Conservation (phyloP, 2,329 filamentous ascomycete genomes). For the Trichoderma atrobrunneum region DNA sequence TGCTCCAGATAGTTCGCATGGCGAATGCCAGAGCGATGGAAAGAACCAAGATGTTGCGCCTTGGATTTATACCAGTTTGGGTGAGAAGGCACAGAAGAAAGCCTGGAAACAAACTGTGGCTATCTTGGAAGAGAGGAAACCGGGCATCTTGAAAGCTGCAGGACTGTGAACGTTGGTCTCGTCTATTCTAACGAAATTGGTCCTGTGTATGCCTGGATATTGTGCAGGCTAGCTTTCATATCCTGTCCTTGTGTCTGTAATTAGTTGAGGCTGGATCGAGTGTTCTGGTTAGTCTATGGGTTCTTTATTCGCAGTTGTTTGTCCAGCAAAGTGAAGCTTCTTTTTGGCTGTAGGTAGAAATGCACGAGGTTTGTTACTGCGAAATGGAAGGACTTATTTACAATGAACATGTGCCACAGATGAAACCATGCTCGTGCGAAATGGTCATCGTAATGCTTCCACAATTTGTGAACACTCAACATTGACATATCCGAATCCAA, state of each 20-base stretch:
- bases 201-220: neutral
- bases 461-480: rapidly evolving
- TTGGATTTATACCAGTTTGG: neutral
- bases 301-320: neutral
- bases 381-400: rapidly evolving
- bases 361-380: too few relatives aligned
- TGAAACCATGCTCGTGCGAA: neutral
- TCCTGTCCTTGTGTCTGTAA: neutral
- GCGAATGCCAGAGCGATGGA: neutral
- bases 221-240: neutral
- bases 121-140: neutral
- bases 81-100: neutral
- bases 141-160: neutral
- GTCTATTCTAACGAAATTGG: neutral
- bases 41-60: neutral
- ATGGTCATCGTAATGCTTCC: neutral
- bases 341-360: too few relatives aligned
- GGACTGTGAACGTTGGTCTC: neutral
- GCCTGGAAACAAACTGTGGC: neutral
- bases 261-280: too few relatives aligned
- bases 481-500: rapidly evolving
- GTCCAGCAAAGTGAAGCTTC: neutral
- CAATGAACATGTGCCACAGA: neutral
- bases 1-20: neutral
- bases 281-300: too few relatives aligned